Evolutionary conservation across 148 eudicot species (phyloP), one percentile per base, ranked within the genome.

Genomic region (Rhododendron ferrugineum): DNA sequence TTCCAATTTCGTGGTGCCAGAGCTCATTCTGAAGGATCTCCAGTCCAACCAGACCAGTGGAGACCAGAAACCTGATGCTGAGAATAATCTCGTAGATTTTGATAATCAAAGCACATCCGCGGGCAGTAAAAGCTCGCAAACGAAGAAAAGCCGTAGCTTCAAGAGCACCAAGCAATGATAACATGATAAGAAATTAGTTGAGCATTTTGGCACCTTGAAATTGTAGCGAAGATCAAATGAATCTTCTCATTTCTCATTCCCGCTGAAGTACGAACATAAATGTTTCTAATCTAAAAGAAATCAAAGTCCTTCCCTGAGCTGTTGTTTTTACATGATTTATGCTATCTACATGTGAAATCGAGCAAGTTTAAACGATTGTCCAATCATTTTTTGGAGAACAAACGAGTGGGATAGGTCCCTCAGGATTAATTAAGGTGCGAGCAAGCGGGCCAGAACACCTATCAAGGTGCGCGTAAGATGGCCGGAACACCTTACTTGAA

Each of bases 1-100:
- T 70, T 84, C 91, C 79, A 91, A 91, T 84, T 91, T 91, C 50
- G 89, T 88, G 6, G 90, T 91, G 88, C 93, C 93, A 32, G 87
- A 64, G 66, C 23, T 89, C 58, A 10, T 91, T 18, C 4, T 79
- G 36, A 91, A 89, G 72, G 91, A 91, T 52, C 82, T 86, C 74
- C 86, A 52, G 76, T 72, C 86, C 18, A 80, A 87, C 18, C 23
- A 87, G 20, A 64, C 64, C 18, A 75, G 66, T 49, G 66, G 56
- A 14, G 85, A 88, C 23, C 87, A 73, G 52, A 86, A 82, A 49
- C n/a, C 66, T 11, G 64, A 60, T 11, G 84, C 44, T 5, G 79
- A 74, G 20, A 79, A 79, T 26, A 62, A 62, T 83, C 47, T 80
- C 36, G 15, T 54, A 15, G 82, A 79, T 15, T 36, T 40, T 37